phyloP scores from a whole-genome alignment of 2,329 filamentous ascomycete species.

The Colletotrichum navitas region DNA sequence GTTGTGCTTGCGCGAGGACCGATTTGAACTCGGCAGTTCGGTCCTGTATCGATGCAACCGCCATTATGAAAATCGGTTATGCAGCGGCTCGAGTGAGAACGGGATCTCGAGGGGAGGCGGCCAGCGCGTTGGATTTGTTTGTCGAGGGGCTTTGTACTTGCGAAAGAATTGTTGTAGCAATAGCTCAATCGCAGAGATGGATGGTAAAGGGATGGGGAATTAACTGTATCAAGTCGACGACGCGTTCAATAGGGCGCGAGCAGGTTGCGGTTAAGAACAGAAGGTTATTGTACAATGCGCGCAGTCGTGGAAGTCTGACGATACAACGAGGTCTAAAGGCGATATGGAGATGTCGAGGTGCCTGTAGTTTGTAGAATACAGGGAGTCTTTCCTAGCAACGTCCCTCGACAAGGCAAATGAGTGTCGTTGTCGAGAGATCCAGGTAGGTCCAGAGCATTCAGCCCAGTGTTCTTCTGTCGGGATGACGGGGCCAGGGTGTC shows the following conservation, averaged over 20 bases:
- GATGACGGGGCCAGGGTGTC: slow-evolving; percentile 40
- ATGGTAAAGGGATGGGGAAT: slow-evolving; percentile 20
- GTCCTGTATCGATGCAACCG: slow-evolving; percentile 88
- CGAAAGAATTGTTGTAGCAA: neutral
- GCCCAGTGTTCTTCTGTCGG: slow-evolving; percentile 11
- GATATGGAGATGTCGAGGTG: slow-evolving; percentile 10
- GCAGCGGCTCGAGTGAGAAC: too few relatives aligned
- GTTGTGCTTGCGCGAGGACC: slow-evolving; percentile 88
- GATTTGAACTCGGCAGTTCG: slow-evolving; percentile 95
- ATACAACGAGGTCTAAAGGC: slow-evolving; percentile 1
- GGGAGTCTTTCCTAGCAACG: neutral
- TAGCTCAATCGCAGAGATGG: slow-evolving; percentile 6
- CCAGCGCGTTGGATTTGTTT: slow-evolving; percentile 24
- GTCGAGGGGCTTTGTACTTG: slow-evolving; percentile 9
- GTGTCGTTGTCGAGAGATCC: slow-evolving; percentile 3
- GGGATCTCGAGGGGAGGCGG: neutral
- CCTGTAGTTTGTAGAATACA: slow-evolving; percentile 5
- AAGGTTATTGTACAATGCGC: slow-evolving; percentile 24
- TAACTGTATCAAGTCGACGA: slow-evolving; percentile 7
- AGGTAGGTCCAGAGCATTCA: neutral
- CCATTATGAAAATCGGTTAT: slow-evolving; percentile 59
- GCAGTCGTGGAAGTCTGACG: neutral
- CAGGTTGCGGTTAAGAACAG: neutral
- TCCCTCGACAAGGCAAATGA: slow-evolving; percentile 6
- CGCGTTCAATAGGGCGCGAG: neutral